Conservation (phyloP, 1,139 yeast species). For the Groenewaldozyma auringiensis region DNA sequence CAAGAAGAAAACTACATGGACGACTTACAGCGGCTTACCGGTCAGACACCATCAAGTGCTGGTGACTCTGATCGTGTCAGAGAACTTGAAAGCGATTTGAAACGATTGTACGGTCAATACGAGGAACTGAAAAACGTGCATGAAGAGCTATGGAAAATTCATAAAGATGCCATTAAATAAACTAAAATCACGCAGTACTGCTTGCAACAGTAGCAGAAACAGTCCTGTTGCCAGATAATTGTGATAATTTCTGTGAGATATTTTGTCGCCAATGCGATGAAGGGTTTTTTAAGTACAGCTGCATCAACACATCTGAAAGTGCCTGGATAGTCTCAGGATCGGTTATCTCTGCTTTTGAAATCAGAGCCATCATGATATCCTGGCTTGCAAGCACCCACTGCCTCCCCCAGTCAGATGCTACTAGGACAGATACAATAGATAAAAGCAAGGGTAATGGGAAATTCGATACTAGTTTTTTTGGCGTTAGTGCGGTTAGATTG, state of each 20-base stretch:
- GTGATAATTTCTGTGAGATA: neutral
- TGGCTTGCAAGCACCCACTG: neutral
- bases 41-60: neutral
- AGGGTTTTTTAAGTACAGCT: neutral
- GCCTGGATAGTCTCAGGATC: neutral
- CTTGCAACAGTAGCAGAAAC: neutral
- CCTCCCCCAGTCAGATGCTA: neutral
- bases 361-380: neutral
- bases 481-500: neutral
- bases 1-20: constrained; percentile 9
- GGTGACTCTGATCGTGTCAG: constrained; percentile 16
- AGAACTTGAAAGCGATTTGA: constrained; percentile 22
- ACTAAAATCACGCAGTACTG: neutral
- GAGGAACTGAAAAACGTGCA: constrained; percentile 19
- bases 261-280: neutral
- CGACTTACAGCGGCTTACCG: neutral
- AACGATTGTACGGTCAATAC: constrained; percentile 18
- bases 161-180: constrained; percentile 10
- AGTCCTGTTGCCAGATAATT: neutral
- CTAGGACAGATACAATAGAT: neutral
- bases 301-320: neutral
- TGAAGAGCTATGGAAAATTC: constrained; percentile 24
- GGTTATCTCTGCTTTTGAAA: neutral
- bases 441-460: neutral
- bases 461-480: neutral